phyloP scores from a whole-genome alignment of 352 stramenopile genomes.

The Phytophthora sansomeana region DNA sequence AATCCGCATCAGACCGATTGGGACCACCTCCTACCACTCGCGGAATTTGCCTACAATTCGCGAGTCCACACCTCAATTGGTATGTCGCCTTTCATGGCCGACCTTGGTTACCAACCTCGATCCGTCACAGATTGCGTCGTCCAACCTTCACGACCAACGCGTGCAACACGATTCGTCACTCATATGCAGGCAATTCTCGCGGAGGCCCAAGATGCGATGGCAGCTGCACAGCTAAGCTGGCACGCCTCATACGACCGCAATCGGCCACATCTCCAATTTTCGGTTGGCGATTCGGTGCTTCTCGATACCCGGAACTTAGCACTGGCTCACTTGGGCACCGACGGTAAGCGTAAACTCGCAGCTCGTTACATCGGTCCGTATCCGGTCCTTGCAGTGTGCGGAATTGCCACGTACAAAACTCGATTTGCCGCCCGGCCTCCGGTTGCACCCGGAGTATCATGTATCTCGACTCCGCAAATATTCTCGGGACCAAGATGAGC shows the following conservation, averaged over 20 bases:
- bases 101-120: slow-evolving; percentile 3
- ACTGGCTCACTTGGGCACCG: slow-evolving; percentile 2
- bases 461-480: neutral
- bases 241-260: slow-evolving; percentile 6
- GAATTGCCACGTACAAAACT: slow-evolving; percentile 2
- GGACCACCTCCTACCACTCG: neutral
- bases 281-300: neutral
- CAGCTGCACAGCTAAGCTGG: neutral
- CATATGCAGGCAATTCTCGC: neutral
- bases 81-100: slow-evolving; percentile 10
- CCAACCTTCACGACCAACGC: too few relatives aligned
- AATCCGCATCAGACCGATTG: neutral
- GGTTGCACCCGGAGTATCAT: slow-evolving; percentile 5
- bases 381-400: neutral
- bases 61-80: neutral
- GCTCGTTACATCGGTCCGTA: slow-evolving; percentile 8
- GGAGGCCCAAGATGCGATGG: slow-evolving; percentile 5
- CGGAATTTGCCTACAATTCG: slow-evolving; percentile 9
- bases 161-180: neutral
- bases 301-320: slow-evolving; percentile 4
- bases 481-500: too few relatives aligned
- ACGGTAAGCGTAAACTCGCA: slow-evolving; percentile 4
- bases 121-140: neutral
- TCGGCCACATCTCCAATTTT: neutral
- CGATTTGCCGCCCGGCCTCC: neutral